A percentile compares a stretch with the other conserved stretches of the same genome.
Evolutionary conservation across 257 asterid species (phyloP).

Genomic region (Parsonsia alboflavescens): DNA sequence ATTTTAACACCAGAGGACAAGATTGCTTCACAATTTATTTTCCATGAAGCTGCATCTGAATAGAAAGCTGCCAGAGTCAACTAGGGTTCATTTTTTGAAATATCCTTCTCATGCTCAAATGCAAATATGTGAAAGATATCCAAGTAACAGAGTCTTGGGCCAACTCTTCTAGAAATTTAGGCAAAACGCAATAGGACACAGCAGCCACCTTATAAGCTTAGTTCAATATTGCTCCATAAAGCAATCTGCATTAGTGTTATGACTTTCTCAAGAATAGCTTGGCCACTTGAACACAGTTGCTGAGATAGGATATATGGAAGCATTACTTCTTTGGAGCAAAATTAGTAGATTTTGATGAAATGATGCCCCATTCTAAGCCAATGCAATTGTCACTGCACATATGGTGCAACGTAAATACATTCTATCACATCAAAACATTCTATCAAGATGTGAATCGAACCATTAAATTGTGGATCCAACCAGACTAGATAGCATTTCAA

Average conservation of each 20-base stretch:
- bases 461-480: neutral
- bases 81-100: neutral
- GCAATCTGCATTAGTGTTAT: neutral
- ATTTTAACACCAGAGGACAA: neutral
- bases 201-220: neutral
- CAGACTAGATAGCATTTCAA: conserved; percentile 1
- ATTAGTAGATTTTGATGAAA: neutral
- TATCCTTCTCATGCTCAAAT: conserved; percentile 9
- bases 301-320: neutral
- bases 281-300: neutral
- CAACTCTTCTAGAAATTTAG: neutral
- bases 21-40: neutral
- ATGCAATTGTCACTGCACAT: neutral
- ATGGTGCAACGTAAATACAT: neutral
- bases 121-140: neutral
- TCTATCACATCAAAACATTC: neutral
- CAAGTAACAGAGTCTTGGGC: neutral
- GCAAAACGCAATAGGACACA: neutral
- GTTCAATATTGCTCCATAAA: neutral
- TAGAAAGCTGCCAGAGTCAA: neutral
- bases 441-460: neutral
- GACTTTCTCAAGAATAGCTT: neutral
- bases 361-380: neutral
- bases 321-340: neutral
- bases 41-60: neutral